phyloP scores from a whole-genome alignment of 768 basidiomycete genomes.

The Termitomyces sp. region DNA sequence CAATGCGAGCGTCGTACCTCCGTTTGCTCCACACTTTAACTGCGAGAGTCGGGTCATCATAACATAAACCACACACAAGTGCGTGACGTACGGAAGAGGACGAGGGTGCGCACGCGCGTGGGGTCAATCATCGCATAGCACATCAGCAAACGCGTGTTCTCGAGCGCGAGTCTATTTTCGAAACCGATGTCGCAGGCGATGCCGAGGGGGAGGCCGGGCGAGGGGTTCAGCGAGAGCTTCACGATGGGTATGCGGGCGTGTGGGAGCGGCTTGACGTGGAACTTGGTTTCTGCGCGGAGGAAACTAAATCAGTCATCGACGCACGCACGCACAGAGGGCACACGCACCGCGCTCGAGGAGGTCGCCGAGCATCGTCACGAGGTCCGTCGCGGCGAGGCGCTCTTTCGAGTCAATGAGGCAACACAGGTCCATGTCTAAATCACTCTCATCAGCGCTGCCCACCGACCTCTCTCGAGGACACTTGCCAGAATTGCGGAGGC shows the following conservation, averaged over 20 bases:
- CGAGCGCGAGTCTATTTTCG: slow-evolving; percentile 93
- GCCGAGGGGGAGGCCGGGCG: slow-evolving; percentile 72
- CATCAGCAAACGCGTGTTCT: slow-evolving; percentile 93
- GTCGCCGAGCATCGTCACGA: slow-evolving; percentile 92
- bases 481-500: slow-evolving; percentile 84
- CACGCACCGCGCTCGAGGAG: slow-evolving; percentile 83
- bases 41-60: slow-evolving; percentile 24
- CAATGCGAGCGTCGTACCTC: no score
- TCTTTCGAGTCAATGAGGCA: slow-evolving; percentile 89
- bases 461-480: no score
- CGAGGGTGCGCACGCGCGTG: slow-evolving; percentile 86
- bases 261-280: slow-evolving; percentile 92
- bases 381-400: slow-evolving; percentile 75
- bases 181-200: slow-evolving; percentile 99
- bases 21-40: slow-evolving; percentile 99
- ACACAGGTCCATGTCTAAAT: slow-evolving; percentile 94
- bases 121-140: slow-evolving; percentile 98
- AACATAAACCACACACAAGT: no score
- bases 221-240: slow-evolving; percentile 89
- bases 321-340: no score
- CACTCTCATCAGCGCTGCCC: no score
- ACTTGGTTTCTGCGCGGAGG: slow-evolving; percentile 73
- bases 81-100: slow-evolving; percentile 79
- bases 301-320: no score
- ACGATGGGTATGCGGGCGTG: slow-evolving; percentile 98